Percentiles rank a stretch among this genome's conserved stretches.
Evolutionary conservation across 2,329 filamentous ascomycete genomes (phyloP).

Genomic region (Fusarium lateritium): DNA sequence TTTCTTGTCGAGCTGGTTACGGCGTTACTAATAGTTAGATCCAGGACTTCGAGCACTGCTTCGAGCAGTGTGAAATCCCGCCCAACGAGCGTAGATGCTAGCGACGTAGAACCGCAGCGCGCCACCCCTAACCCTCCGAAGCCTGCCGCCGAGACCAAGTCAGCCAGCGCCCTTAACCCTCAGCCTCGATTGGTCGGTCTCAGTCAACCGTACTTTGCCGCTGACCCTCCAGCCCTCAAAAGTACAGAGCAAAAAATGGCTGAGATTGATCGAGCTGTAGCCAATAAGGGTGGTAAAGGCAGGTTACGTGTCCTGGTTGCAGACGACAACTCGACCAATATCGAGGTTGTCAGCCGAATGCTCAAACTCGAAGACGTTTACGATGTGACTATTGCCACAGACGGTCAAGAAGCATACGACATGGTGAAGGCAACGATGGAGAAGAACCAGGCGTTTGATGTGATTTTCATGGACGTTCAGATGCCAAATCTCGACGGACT

Average conservation of each 20-base stretch:
- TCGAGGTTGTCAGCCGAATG: conserved; percentile 73
- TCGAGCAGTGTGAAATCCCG: conserved; percentile 68
- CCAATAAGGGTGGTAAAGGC: conserved; percentile 69
- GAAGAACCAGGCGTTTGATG: conserved; percentile 78
- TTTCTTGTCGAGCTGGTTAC: no score
- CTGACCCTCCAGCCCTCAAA: conserved; percentile 55
- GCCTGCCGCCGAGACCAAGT: conserved; percentile 49
- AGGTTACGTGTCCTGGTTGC: conserved; percentile 89
- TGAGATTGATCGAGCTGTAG: conserved; percentile 75
- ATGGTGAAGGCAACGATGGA: conserved; percentile 87
- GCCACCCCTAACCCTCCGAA: conserved; percentile 46
- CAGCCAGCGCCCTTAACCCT: conserved; percentile 67
- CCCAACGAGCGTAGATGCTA: conserved; percentile 62
- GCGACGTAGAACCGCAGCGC: conserved; percentile 57
- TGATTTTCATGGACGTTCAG: conserved; percentile 97
- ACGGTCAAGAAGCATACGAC: conserved; percentile 90
- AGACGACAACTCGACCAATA: conserved; percentile 75
- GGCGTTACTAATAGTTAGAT: conserved; percentile 33
- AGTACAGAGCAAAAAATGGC: conserved; percentile 73
- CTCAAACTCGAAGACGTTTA: conserved; percentile 84
- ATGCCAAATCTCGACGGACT: conserved; percentile 96
- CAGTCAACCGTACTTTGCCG: conserved; percentile 84
- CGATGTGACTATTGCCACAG: conserved; percentile 89
- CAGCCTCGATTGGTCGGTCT: conserved; percentile 87
- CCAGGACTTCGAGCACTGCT: conserved; percentile 67